A percentile compares a stretch with the other conserved stretches of the same genome.
phyloP scores from a whole-genome alignment of 2,329 filamentous ascomycete species.

The Phymatotrichopsis omnivora region DNA sequence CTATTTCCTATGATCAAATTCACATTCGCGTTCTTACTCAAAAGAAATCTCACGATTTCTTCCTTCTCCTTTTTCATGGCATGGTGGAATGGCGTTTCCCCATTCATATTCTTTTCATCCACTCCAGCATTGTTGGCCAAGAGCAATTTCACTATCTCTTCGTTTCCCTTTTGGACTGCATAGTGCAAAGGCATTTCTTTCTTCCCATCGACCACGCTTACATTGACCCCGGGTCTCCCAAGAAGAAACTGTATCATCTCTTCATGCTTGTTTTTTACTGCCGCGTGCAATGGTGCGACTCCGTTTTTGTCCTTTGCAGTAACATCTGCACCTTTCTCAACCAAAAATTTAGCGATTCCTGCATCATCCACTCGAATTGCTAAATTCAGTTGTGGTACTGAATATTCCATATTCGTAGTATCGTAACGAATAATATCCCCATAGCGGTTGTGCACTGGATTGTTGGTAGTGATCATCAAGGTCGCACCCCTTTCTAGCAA shows the following conservation, averaged over 20 bases:
- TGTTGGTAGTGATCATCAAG: too few species aligned
- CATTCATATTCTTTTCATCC: conserved; percentile 14
- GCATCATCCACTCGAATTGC: not conserved
- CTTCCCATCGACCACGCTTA: too few species aligned
- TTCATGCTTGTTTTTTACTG: not conserved
- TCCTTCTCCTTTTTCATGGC: conserved; percentile 17
- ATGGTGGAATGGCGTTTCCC: conserved; percentile 23
- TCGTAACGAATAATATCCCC: too few species aligned
- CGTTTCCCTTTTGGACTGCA: conserved; percentile 18
- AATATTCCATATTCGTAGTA: too few species aligned
- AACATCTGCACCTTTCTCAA: conserved; percentile 6
- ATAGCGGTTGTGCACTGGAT: too few species aligned
- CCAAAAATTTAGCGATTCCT: not conserved
- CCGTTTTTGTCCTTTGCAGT: too few species aligned
- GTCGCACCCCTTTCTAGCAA: too few species aligned
- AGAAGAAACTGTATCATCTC: conserved; percentile 1
- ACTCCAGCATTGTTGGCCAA: conserved; percentile 9
- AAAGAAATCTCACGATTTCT: conserved; percentile 15
- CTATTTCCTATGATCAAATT: too few species aligned
- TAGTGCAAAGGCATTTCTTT: conserved; percentile 11
- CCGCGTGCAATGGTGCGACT: not conserved
- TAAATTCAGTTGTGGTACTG: too few species aligned
- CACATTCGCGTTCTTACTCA: too few species aligned
- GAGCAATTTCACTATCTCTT: conserved; percentile 14
- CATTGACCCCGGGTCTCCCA: not conserved